Percentiles rank a stretch among this genome's conserved stretches.
Conservation (phyloP, 1,284 basidiomycete species). For the Trichosporon sp. region DNA sequence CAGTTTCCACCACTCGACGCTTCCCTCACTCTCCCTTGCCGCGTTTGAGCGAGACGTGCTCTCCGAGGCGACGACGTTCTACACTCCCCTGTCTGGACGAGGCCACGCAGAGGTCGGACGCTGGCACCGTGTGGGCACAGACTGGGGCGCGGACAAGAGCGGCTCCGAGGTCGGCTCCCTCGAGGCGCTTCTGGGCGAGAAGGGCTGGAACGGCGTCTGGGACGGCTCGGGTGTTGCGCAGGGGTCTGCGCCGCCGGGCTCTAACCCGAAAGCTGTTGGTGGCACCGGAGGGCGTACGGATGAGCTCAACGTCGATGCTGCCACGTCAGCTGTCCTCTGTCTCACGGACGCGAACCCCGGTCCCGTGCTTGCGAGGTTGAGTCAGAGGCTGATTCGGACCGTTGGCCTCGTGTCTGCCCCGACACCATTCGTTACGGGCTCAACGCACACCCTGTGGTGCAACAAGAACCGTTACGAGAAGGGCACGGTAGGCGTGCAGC, state of each 20-base stretch:
- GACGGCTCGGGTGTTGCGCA: constrained; percentile 27
- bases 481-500: constrained; percentile 74
- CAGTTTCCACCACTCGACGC: constrained; percentile 16
- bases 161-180: constrained; percentile 43
- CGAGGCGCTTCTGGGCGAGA: constrained; percentile 31
- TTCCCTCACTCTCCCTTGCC: not conserved
- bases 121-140: constrained; percentile 42
- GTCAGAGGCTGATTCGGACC: constrained; percentile 55
- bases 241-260: not conserved
- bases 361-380: constrained; percentile 34
- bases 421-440: constrained; percentile 82
- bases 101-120: constrained; percentile 48
- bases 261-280: not conserved
- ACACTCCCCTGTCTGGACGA: constrained; percentile 39
- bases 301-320: not conserved
- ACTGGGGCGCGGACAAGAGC: constrained; percentile 42
- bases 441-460: constrained; percentile 74
- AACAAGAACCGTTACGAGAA: constrained; percentile 64
- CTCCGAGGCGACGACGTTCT: constrained; percentile 25
- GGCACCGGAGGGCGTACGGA: not conserved
- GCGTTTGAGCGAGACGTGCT: not conserved
- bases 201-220: constrained; percentile 40
- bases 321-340: constrained; percentile 32
- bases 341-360: constrained; percentile 44
- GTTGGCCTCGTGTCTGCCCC: constrained; percentile 73